These are phyloP conservation scores for Colletotrichum gloeosporioides DNA, from an alignment of 2,329 filamentous ascomycete genomes.

Conservation along the genomic window DNA sequence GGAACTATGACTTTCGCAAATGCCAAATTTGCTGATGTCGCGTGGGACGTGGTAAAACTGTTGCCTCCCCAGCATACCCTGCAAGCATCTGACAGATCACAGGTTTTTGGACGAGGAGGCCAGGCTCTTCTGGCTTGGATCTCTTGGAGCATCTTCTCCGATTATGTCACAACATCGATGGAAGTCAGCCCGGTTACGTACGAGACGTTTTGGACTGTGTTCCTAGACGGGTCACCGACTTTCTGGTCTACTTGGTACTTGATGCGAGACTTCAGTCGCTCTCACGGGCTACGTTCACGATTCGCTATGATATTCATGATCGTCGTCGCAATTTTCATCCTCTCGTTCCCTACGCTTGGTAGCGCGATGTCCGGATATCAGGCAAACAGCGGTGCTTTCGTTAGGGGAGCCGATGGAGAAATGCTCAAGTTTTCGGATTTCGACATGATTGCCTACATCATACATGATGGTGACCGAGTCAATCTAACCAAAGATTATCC, in stretches of 20 bases:
- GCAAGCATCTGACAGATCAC: not conserved
- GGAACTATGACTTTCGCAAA: constrained; percentile 27
- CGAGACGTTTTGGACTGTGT: constrained; percentile 27
- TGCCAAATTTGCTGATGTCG: constrained; percentile 32
- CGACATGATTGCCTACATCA: constrained; percentile 22
- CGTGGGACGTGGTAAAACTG: constrained; percentile 29
- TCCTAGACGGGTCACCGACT: constrained; percentile 25
- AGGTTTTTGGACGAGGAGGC: constrained; percentile 32
- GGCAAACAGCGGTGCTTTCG: constrained; percentile 25
- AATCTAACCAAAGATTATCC: constrained; percentile 18
- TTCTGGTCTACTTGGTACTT: constrained; percentile 23
- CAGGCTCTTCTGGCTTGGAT: constrained; percentile 29
- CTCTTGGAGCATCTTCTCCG: constrained; percentile 31
- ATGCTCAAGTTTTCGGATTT: constrained; percentile 24
- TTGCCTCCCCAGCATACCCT: not conserved
- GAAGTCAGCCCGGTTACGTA: constrained; percentile 29
- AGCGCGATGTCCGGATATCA: constrained; percentile 34
- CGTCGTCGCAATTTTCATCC: constrained; percentile 26
- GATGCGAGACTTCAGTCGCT: constrained; percentile 22
- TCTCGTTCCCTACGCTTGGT: constrained; percentile 31
- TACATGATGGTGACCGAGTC: constrained; percentile 28
- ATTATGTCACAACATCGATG: constrained; percentile 30
- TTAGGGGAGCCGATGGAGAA: constrained; percentile 19
- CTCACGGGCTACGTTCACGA: constrained; percentile 25
- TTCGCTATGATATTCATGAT: constrained; percentile 28